These are phyloP conservation scores for Melampsora medusae DNA, from an alignment of 1,284 basidiomycete species.

Conservation along the genomic window DNA sequence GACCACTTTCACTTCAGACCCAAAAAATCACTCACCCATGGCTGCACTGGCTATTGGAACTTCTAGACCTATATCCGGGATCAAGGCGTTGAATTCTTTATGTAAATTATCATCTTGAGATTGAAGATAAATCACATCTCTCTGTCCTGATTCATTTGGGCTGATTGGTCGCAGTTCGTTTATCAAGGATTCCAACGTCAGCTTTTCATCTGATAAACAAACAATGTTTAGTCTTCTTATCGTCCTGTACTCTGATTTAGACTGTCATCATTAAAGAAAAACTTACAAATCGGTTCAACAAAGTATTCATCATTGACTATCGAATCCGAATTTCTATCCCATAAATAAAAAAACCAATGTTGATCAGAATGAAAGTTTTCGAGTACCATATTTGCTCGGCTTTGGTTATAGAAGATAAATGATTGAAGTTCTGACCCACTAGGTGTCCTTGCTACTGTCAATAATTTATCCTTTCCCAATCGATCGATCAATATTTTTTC, in stretches of 20 bases:
- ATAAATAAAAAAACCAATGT: not conserved
- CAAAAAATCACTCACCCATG: slow-evolving; percentile 62
- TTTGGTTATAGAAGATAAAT: slow-evolving; percentile 14
- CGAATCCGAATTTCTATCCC: slow-evolving; percentile 56
- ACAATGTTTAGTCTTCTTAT: not conserved
- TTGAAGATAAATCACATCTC: slow-evolving; percentile 68
- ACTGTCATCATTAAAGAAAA: not conserved
- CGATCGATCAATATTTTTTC: slow-evolving; percentile 59
- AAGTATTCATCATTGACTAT: slow-evolving; percentile 65
- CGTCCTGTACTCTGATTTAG: not conserved
- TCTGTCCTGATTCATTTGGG: slow-evolving; percentile 53
- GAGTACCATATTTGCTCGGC: slow-evolving; percentile 13
- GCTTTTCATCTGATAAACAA: slow-evolving; percentile 59
- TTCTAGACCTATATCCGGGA: slow-evolving; percentile 65
- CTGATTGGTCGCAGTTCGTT: slow-evolving; percentile 54
- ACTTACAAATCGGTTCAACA: slow-evolving; percentile 63
- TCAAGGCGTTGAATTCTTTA: slow-evolving; percentile 65
- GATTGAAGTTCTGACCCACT: slow-evolving; percentile 64
- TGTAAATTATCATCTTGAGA: slow-evolving; percentile 86
- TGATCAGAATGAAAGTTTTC: slow-evolving; percentile 2
- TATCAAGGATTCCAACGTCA: slow-evolving; percentile 67
- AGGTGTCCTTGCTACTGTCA: slow-evolving; percentile 78
- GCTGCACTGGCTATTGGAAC: slow-evolving; percentile 73
- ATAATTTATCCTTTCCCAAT: slow-evolving; percentile 62
- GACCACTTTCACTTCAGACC: not conserved